Percentiles rank a stretch among this genome's conserved stretches.
Conservation (phyloP, 2,329 filamentous ascomycete species). For the Aspergillus cejpii region DNA sequence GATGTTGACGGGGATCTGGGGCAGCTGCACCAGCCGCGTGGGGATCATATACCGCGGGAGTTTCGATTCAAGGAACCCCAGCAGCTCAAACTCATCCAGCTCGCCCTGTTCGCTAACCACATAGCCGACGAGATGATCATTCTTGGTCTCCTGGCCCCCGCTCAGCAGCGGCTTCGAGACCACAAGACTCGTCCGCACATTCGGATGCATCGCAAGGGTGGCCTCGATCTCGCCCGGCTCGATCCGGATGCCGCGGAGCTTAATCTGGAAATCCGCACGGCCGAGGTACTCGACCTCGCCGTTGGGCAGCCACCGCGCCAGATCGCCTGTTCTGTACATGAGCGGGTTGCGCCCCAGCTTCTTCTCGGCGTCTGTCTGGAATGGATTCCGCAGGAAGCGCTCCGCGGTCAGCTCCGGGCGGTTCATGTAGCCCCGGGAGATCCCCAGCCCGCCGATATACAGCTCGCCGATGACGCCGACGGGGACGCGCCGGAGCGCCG, state of each 20-base stretch:
- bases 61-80: no score
- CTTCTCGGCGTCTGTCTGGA: not conserved
- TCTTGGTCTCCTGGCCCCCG: no score
- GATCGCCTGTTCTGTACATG: slow-evolving; percentile 34
- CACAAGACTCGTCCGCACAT: no score
- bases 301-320: slow-evolving; percentile 22
- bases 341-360: not conserved
- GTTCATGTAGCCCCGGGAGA: slow-evolving; percentile 37
- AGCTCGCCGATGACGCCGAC: slow-evolving; percentile 33
- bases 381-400: not conserved
- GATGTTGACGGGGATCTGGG: no score
- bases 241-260: slow-evolving; percentile 31
- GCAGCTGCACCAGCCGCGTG: no score
- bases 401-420: slow-evolving; percentile 17
- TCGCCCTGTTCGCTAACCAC: no score
- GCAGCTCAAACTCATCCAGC: no score
- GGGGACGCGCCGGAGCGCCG: slow-evolving; percentile 6
- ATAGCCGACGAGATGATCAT: no score
- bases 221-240: slow-evolving; percentile 32
- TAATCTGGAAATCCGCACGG: slow-evolving; percentile 31
- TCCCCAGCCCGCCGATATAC: slow-evolving; percentile 36
- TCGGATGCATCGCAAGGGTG: no score
- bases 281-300: slow-evolving; percentile 28
- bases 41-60: no score
- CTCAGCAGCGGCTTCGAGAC: no score